Base-by-base conservation (phyloP, 257 asterid species). In the Thymus quinquecostatus region DNA sequence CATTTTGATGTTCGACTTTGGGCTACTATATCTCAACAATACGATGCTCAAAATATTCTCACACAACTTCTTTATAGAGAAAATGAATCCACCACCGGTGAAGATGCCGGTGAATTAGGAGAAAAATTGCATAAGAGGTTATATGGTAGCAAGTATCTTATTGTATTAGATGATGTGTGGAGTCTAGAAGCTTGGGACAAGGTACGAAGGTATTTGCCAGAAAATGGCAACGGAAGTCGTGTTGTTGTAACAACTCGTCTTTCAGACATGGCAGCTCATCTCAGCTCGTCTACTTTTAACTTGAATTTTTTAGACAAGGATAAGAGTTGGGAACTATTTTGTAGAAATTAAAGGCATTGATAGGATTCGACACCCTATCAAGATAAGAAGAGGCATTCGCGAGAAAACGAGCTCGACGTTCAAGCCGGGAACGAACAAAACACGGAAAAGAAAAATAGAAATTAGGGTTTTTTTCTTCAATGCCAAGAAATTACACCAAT, bases 141-240 rank as follows among this genome's bases (percentile, higher is more conserved):
- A 13, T 60, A 29, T 32, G 12, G 30, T 21, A 53, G 59, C 6
- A 53, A 33, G 2, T 21, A 53, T n/a, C 21, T 53, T 53, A 53
- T 53, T 53, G 33, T 53, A n/a, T 33, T 60, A 8, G 65, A 60
- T 34, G 65, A 60, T 34, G 34, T 60, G 27, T 60, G 65, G 65
- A 33, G 44, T 13, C 0, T 11, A 10, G 29, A 60, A 6, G 65
- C 11, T 11, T 60, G 65, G 65, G 30, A 60, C 38, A 11, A 11
- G 29, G 0, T 33, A 34, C 10, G 12, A 0, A 12, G 1, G 5
- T 13, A 12, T 14, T 60, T 60, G 0, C 65, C 65, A 1, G 11
- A 60, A 34, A 60, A 60, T 33, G 44, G 44, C 1, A 58, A 58
- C 5, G 64, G 64, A 5, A 58, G 64, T 58, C 34, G 64, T 34